Conservation (phyloP, 805 yeast genomes). For the Metschnikowia proteae region DNA sequence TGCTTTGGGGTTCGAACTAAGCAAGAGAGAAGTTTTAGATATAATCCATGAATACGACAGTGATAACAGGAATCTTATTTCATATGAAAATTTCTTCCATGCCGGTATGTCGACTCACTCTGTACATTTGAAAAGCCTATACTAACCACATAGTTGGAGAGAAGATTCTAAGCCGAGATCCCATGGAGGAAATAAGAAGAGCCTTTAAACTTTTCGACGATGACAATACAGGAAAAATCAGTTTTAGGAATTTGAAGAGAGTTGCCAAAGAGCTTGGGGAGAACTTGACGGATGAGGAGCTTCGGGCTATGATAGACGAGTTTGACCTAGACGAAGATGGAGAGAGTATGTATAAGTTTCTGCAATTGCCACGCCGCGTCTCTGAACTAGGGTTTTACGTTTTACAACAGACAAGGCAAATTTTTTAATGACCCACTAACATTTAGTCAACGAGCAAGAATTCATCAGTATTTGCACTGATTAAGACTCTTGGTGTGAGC, state of each 20-base stretch:
- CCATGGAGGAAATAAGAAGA: conserved; percentile 83
- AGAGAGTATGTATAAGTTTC: conserved; percentile 51
- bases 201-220: conserved; percentile 90
- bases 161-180: conserved; percentile 82
- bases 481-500: conserved; percentile 13
- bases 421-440: conserved; percentile 24
- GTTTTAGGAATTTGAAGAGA: conserved; percentile 74
- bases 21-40: conserved; percentile 69
- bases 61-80: conserved; percentile 67
- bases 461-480: conserved; percentile 87
- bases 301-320: conserved; percentile 95
- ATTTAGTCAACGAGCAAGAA: conserved; percentile 72
- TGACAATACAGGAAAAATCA: conserved; percentile 79
- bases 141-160: conserved; percentile 59
- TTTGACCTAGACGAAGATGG: conserved; percentile 97
- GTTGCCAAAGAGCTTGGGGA: conserved; percentile 94
- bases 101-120: conserved; percentile 48
- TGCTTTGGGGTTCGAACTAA: conserved; percentile 86
- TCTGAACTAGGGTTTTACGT: too few relatives aligned
- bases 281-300: conserved; percentile 84
- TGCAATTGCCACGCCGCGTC: background rate
- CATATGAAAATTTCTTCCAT: conserved; percentile 76
- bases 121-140: conserved; percentile 3
- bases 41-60: conserved; percentile 79
- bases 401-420: background rate